phyloP scores from a whole-genome alignment of 2,329 filamentous ascomycete species.

The Endocalyx cinctus region DNA sequence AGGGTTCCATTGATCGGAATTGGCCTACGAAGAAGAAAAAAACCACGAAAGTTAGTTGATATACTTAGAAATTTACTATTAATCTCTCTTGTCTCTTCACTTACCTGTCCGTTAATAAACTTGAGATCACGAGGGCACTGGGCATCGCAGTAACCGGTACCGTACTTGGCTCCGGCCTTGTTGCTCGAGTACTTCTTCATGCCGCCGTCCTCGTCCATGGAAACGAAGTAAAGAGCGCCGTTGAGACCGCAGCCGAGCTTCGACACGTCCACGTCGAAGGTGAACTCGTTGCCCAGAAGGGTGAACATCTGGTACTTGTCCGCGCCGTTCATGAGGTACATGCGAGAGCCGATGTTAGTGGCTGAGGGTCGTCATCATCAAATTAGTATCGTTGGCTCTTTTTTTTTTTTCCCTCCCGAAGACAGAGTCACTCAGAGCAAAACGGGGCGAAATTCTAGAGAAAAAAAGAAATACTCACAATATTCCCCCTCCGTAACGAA shows the following conservation, averaged over 20 bases:
- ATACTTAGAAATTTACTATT: too few relatives aligned
- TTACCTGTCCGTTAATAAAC: conserved; percentile 42
- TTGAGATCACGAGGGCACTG: conserved; percentile 45
- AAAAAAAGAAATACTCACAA: conserved; percentile 20
- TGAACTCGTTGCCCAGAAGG: conserved; percentile 55
- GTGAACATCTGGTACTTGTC: conserved; percentile 54
- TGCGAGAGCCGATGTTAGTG: conserved; percentile 39
- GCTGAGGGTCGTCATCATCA: conserved; percentile 6
- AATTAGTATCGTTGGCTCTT: too few relatives aligned
- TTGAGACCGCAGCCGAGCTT: conserved; percentile 58
- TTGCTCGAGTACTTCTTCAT: conserved; percentile 40
- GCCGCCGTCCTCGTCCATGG: conserved; percentile 52
- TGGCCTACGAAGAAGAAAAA: conserved; percentile 23
- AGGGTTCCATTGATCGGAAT: conserved; percentile 40
- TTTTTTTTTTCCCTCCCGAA: too few relatives aligned
- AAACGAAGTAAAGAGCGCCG: conserved; percentile 54
- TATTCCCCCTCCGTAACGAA: conserved; percentile 44
- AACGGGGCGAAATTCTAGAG: too few relatives aligned
- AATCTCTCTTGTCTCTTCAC: too few relatives aligned
- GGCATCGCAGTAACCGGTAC: conserved; percentile 50
- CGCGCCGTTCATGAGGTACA: conserved; percentile 53
- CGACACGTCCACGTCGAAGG: conserved; percentile 60
- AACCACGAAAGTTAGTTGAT: background rate
- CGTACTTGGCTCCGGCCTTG: conserved; percentile 47
- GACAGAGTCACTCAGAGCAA: too few relatives aligned